These are phyloP conservation scores for Aphelidium insulamus DNA, from an alignment of 371 early-diverging fungal species.

Conservation along the genomic window DNA sequence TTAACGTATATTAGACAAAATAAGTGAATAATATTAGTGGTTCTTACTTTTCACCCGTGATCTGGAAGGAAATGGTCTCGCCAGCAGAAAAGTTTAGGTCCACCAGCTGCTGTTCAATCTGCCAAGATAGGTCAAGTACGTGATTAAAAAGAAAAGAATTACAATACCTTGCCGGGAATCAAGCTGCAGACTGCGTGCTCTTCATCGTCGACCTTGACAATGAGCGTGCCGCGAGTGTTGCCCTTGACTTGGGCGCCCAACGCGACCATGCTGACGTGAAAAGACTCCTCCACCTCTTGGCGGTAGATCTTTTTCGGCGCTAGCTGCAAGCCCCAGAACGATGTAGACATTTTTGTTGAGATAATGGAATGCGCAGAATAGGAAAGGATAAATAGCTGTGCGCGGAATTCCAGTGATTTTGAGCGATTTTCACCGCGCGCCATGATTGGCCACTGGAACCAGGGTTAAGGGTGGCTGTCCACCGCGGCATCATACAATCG, in stretches of 20 bases:
- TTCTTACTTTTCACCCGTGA: conserved; percentile 23
- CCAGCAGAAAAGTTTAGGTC: conserved; percentile 52
- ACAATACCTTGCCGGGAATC: conserved; percentile 38
- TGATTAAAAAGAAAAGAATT: too few relatives aligned
- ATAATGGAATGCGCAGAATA: too few relatives aligned
- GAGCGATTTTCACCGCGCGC: too few relatives aligned
- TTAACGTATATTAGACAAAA: conserved; percentile 1
- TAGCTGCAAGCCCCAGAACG: conserved; percentile 30
- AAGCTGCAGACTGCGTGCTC: conserved; percentile 54
- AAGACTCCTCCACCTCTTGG: conserved; percentile 43
- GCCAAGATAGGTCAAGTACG: too few relatives aligned
- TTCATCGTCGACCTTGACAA: conserved; percentile 38
- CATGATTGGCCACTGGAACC: too few relatives aligned
- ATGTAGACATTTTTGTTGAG: too few relatives aligned
- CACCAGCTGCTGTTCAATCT: conserved; percentile 44
- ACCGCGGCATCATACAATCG: too few relatives aligned
- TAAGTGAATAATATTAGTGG: background rate
- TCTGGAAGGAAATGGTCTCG: conserved; percentile 45
- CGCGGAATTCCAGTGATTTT: too few relatives aligned
- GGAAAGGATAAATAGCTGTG: too few relatives aligned
- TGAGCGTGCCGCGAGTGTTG: conserved; percentile 31
- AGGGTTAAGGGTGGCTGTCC: too few relatives aligned
- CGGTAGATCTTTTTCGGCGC: conserved; percentile 41
- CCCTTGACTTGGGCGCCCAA: conserved; percentile 28
- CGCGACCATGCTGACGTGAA: conserved; percentile 51